Evolutionary conservation across 2,329 filamentous ascomycete genomes (phyloP), one percentile per base, ranked within the genome.

Genomic region (Aspergillus quadricinctus): DNA sequence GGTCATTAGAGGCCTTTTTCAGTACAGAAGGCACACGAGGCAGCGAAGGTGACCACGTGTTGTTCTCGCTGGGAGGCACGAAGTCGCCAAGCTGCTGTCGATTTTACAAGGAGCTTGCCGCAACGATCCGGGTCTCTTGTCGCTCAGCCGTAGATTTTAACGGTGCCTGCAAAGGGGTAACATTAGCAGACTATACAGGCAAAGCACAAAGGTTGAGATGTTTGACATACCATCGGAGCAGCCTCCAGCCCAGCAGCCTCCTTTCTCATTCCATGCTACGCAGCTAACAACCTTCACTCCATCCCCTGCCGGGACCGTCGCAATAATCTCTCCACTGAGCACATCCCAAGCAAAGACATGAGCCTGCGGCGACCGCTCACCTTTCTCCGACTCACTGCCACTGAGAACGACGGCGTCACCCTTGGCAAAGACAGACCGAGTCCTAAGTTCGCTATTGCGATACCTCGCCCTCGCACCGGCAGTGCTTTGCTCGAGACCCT

Each of bases 391-490:
- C 73, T 97, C 92, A 66, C 92, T 91, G 7, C 93, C 93, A 51
- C 85, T 88, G 3, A 97, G 67, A 1, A 94, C 90, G 50, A 88
- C 87, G 57, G 84, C 86, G 73, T 96, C 93, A 60, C 83, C 86
- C 29, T 84, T 81, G 0, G 90, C 92, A 55, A 97, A 77, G 4
- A 89, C 80, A 41, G 87, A 87, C 72, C 91, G 85, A 31, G 95
- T 80, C n/a, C 91, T 80, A 59, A 94, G 77, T 49, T 87, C 85
- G 59, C 82, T 83, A 69, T 94, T 95, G 63, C 77, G 76, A 65
- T 83, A 79, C 8, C 27, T 28, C 37, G 40, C 6, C 31, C 35
- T 48, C 27, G 28, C 17, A 27, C 43, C 10, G 31, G 14, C 37
- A 28, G 35, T 9, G 45, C 28, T 27, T 7, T 28, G 56, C 62